phyloP scores from a whole-genome alignment of 2,329 filamentous ascomycete genomes.

The Fusarium setosum region DNA sequence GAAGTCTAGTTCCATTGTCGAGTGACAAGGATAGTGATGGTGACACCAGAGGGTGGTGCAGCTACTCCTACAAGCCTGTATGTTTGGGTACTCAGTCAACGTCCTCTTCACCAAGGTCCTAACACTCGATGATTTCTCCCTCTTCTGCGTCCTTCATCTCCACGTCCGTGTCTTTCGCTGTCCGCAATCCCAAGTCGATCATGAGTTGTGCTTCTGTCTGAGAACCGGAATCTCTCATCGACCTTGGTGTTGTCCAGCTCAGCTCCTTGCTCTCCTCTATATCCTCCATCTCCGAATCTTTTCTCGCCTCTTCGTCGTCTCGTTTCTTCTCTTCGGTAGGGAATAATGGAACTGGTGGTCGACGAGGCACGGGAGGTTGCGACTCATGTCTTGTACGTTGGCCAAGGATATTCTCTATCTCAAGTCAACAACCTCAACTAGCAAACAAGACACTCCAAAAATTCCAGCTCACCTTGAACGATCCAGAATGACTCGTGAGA shows the following conservation, averaged over 20 bases:
- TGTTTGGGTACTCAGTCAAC: neutral
- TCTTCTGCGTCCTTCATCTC: neutral
- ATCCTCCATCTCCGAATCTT: neutral
- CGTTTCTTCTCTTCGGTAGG: neutral
- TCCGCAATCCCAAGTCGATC: no score
- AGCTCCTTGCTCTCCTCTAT: neutral
- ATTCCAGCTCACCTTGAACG: slow-evolving; percentile 7
- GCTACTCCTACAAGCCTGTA: neutral
- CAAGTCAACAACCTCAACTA: slow-evolving; percentile 2
- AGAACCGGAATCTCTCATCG: neutral
- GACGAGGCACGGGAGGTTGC: neutral
- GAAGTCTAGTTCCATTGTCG: no score
- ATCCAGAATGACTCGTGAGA: slow-evolving; percentile 18
- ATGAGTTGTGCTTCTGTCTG: no score
- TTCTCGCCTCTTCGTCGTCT: neutral
- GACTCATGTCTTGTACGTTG: neutral
- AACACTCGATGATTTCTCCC: neutral
- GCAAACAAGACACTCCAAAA: neutral
- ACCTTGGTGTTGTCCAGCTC: neutral
- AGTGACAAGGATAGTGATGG: no score
- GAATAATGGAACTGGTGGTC: slow-evolving; percentile 22
- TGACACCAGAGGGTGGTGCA: no score
- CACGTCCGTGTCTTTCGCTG: no score
- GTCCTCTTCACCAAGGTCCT: neutral
- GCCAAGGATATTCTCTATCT: slow-evolving; percentile 1